Percentiles rank a stretch among this genome's conserved stretches.
These are phyloP conservation scores for Schwanniomyces polymorphus DNA, from an alignment of 805 yeast genomes.

Conservation along the genomic window DNA sequence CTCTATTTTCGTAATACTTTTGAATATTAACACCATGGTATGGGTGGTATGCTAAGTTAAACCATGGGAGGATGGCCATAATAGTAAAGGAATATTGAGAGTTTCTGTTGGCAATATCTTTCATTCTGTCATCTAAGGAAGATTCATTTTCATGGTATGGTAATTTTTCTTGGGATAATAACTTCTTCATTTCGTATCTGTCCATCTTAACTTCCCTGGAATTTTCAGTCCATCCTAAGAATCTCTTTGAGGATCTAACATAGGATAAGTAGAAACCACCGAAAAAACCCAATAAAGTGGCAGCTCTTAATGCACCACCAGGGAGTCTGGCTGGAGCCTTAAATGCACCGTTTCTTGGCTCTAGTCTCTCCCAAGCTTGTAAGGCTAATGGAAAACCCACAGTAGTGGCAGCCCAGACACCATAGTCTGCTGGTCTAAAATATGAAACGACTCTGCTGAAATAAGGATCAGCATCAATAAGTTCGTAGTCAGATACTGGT, in stretches of 20 bases:
- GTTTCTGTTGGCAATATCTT: conserved; percentile 74
- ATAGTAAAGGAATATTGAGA: conserved; percentile 67
- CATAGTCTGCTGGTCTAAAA: conserved; percentile 68
- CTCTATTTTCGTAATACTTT: conserved; percentile 56
- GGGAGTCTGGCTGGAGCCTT: conserved; percentile 53
- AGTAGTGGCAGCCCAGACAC: conserved; percentile 43
- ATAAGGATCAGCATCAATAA: conserved; percentile 79
- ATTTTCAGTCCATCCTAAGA: conserved; percentile 79
- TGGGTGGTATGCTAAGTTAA: conserved; percentile 78
- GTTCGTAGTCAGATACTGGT: conserved; percentile 40
- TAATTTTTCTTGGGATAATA: conserved; percentile 61
- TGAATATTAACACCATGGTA: conserved; percentile 75
- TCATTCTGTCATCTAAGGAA: conserved; percentile 61
- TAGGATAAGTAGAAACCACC: conserved; percentile 80
- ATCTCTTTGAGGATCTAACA: conserved; percentile 64
- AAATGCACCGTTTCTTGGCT: conserved; percentile 42
- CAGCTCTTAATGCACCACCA: conserved; percentile 55
- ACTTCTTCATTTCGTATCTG: conserved; percentile 68
- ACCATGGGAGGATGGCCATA: conserved; percentile 72
- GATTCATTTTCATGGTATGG: conserved; percentile 65
- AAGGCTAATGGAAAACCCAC: conserved; percentile 43
- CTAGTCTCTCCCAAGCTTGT: conserved; percentile 43
- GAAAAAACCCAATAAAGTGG: conserved; percentile 59
- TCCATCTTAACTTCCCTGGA: conserved; percentile 68
- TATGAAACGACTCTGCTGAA: conserved; percentile 70